A percentile compares a stretch with the other conserved stretches of the same genome.
Evolutionary conservation across 2,329 filamentous ascomycete species (phyloP).

Genomic region (Aspergillus alliaceus): DNA sequence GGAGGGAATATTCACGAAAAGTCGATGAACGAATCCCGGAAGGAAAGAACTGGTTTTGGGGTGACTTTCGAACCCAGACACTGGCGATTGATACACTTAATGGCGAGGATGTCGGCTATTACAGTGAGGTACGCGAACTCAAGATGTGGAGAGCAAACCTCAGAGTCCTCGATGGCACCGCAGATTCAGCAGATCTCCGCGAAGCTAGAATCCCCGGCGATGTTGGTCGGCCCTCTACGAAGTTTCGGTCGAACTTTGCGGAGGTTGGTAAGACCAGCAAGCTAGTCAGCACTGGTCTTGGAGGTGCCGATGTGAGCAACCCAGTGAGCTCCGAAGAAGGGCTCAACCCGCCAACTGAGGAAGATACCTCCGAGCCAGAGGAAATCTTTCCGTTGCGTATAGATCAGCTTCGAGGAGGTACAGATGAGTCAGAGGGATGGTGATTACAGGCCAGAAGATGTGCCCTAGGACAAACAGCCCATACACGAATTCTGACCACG

Average conservation of each 20-base stretch:
- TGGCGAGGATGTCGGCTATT: slow-evolving; percentile 50
- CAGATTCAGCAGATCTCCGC: slow-evolving; percentile 22
- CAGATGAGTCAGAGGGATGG: slow-evolving; percentile 28
- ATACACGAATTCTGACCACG: slow-evolving; percentile 1
- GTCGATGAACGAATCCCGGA: slow-evolving; percentile 51
- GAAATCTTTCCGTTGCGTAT: slow-evolving; percentile 16
- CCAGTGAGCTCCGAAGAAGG: slow-evolving; percentile 24
- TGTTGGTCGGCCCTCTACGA: slow-evolving; percentile 25
- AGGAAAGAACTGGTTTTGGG: slow-evolving; percentile 57
- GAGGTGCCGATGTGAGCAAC: slow-evolving; percentile 25
- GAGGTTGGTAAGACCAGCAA: slow-evolving; percentile 39
- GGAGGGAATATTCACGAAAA: slow-evolving; percentile 46
- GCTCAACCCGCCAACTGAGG: slow-evolving; percentile 5
- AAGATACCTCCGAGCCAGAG: slow-evolving; percentile 10
- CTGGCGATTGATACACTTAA: slow-evolving; percentile 58
- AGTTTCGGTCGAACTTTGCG: slow-evolving; percentile 26
- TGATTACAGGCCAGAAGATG: slow-evolving; percentile 21
- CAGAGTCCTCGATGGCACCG: slow-evolving; percentile 43
- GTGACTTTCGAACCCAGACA: slow-evolving; percentile 56
- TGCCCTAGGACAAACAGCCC: slow-evolving; percentile 16
- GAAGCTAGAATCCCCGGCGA: slow-evolving; percentile 30
- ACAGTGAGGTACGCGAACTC: slow-evolving; percentile 46
- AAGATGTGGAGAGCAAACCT: slow-evolving; percentile 49
- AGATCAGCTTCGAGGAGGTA: slow-evolving; percentile 25
- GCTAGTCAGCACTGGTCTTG: slow-evolving; percentile 40